Evolutionary conservation across 2,329 filamentous ascomycete genomes (phyloP).

Genomic region (Botrytis elliptica): DNA sequence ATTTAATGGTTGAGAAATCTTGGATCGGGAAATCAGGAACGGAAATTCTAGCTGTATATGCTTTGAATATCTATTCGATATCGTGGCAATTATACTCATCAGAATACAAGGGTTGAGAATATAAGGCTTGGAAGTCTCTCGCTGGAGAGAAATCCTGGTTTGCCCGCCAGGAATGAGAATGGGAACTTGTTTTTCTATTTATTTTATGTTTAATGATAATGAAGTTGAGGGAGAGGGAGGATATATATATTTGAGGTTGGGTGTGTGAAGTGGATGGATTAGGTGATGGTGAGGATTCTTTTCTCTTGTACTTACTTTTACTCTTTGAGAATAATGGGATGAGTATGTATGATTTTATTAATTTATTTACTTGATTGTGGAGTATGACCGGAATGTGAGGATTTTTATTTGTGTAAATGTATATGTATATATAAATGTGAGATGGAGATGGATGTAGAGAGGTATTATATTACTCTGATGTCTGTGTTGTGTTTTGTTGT

Average conservation of each 20-base stretch:
- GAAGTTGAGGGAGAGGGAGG: neutral
- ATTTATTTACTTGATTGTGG: neutral
- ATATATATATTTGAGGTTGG: neutral
- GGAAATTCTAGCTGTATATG: neutral
- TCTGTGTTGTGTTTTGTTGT: neutral
- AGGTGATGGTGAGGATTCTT: neutral
- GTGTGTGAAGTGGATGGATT: neutral
- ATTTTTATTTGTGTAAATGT: neutral
- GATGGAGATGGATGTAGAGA: too few relatives aligned
- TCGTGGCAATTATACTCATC: neutral
- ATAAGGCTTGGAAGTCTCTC: neutral
- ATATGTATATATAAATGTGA: neutral
- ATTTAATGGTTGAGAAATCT: neutral
- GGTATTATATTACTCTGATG: accelerated
- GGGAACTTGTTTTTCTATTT: neutral
- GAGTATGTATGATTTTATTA: neutral
- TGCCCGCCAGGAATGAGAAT: neutral
- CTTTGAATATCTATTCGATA: neutral
- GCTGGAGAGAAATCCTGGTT: neutral
- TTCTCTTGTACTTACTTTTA: neutral
- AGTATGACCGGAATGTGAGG: too few relatives aligned
- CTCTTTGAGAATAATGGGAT: neutral
- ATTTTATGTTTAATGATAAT: neutral
- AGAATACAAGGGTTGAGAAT: neutral
- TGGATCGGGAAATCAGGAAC: neutral